A percentile compares a stretch with the other conserved stretches of the same genome.
Conservation (phyloP, 2,329 filamentous ascomycete species). For the Sporothrix sp. region DNA sequence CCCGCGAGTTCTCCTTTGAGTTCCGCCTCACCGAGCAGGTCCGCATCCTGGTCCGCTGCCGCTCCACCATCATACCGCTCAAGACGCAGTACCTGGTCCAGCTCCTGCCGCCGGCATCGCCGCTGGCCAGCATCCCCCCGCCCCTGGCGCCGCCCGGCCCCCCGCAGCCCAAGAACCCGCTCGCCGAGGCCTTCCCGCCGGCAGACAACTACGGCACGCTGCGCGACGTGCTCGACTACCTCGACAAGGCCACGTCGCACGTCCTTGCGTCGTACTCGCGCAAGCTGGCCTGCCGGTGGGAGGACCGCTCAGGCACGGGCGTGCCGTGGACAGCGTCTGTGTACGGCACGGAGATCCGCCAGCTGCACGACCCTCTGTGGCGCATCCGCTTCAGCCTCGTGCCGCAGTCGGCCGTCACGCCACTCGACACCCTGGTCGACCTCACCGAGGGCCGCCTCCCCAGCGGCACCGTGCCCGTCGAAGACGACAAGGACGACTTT, state of each 20-base stretch:
- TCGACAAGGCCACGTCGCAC: conserved; percentile 34
- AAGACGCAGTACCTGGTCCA: conserved; percentile 36
- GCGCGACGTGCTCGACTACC: conserved; percentile 35
- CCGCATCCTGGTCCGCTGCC: conserved; percentile 34
- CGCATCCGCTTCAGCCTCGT: conserved; percentile 27
- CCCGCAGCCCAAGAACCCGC: conserved; percentile 21
- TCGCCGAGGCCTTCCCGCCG: conserved; percentile 32
- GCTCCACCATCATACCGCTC: conserved; percentile 35
- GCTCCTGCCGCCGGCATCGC: conserved; percentile 26
- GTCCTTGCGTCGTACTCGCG: conserved; percentile 28
- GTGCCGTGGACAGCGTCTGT: conserved; percentile 21
- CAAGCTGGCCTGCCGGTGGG: conserved; percentile 20
- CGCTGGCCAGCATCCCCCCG: not conserved
- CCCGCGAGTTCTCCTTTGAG: conserved; percentile 33
- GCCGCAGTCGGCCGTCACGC: not conserved
- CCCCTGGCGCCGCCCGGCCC: not conserved
- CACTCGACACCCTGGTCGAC: conserved; percentile 3
- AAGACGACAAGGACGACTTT: not conserved
- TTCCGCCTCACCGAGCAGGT: conserved; percentile 36
- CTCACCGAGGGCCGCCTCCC: not conserved
- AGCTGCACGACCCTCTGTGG: conserved; percentile 19
- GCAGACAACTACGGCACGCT: conserved; percentile 38
- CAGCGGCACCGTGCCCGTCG: not conserved
- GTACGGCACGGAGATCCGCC: conserved; percentile 14
- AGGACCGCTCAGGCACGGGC: not conserved